Conservation (phyloP, 164 flowering plant genomes). For the Magnolia changhungtana region DNA sequence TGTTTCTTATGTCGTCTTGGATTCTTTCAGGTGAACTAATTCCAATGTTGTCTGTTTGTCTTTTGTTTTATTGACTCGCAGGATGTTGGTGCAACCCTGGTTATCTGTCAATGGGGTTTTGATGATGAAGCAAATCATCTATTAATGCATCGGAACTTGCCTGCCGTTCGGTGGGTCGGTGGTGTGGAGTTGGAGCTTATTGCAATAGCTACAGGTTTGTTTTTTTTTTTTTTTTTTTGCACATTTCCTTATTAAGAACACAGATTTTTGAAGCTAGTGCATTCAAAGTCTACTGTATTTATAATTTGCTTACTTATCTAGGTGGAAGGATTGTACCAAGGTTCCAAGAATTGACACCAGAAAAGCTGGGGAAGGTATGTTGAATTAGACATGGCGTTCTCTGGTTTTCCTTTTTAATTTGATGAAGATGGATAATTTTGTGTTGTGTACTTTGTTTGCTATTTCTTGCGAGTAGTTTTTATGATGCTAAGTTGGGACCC, state of each 20-base stretch:
- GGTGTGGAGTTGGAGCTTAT: slow-evolving; percentile 97
- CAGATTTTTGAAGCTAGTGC: not conserved
- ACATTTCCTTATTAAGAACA: not conserved
- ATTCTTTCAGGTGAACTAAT: not conserved
- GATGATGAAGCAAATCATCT: slow-evolving; percentile 99
- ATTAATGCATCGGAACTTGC: slow-evolving; percentile 84
- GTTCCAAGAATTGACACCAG: slow-evolving; percentile 92
- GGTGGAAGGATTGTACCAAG: slow-evolving; percentile 99
- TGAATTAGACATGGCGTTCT: not conserved
- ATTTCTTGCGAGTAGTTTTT: not conserved
- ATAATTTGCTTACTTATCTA: slow-evolving; percentile 19
- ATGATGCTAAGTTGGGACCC: not conserved
- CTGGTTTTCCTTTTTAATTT: not conserved
- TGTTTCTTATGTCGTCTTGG: not conserved
- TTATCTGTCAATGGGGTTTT: slow-evolving; percentile 99
- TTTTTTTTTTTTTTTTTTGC: not conserved
- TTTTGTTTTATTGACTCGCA: slow-evolving; percentile 21
- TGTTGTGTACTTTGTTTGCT: not conserved
- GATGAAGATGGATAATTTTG: not conserved
- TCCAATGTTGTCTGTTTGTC: not conserved
- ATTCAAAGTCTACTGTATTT: not conserved
- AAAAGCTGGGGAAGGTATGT: slow-evolving; percentile 81
- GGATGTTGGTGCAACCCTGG: slow-evolving; percentile 99
- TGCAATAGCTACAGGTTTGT: slow-evolving; percentile 93
- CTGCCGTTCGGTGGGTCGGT: slow-evolving; percentile 99